phyloP scores from a whole-genome alignment of 2,329 filamentous ascomycete genomes.

The Cladosporium sphaerospermum region DNA sequence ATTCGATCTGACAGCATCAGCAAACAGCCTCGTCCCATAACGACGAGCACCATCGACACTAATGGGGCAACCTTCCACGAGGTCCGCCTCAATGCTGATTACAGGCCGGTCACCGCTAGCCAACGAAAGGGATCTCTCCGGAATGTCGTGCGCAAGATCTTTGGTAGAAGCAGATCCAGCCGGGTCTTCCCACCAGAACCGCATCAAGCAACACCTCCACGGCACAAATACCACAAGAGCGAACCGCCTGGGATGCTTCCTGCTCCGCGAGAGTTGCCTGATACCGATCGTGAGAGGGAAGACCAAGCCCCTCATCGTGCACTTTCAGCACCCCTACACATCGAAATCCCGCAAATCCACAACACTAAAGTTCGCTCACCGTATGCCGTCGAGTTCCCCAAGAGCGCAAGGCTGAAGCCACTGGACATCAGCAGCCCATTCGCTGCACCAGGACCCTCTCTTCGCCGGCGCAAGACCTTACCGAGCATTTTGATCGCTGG shows the following conservation, averaged over 20 bases:
- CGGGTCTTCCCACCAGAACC: constrained; percentile 13
- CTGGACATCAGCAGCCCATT: constrained; percentile 30
- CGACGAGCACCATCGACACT: neutral
- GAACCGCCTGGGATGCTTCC: constrained; percentile 20
- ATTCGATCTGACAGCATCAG: constrained; percentile 2
- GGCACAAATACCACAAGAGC: constrained; percentile 30
- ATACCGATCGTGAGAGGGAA: constrained; percentile 3
- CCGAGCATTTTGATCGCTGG: constrained; percentile 27
- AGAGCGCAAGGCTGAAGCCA: constrained; percentile 31
- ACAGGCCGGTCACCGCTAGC: constrained; percentile 1
- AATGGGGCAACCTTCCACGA: neutral
- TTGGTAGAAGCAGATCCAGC: constrained; percentile 27
- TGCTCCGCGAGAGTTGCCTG: constrained; percentile 13
- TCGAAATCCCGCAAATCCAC: constrained; percentile 11
- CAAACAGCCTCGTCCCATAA: neutral
- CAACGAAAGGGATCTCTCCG: constrained; percentile 30
- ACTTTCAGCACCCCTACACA: constrained; percentile 20
- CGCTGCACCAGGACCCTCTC: constrained; percentile 19
- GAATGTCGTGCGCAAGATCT: constrained; percentile 32
- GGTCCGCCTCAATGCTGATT: constrained; percentile 15
- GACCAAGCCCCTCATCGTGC: constrained; percentile 15
- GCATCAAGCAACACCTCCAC: constrained; percentile 13
- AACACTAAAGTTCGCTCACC: constrained; percentile 23
- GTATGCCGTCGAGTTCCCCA: constrained; percentile 32
- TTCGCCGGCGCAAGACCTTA: constrained; percentile 28